These are phyloP conservation scores for Coffea eugenioides DNA, from an alignment of 257 asterid species.

Conservation along the genomic window DNA sequence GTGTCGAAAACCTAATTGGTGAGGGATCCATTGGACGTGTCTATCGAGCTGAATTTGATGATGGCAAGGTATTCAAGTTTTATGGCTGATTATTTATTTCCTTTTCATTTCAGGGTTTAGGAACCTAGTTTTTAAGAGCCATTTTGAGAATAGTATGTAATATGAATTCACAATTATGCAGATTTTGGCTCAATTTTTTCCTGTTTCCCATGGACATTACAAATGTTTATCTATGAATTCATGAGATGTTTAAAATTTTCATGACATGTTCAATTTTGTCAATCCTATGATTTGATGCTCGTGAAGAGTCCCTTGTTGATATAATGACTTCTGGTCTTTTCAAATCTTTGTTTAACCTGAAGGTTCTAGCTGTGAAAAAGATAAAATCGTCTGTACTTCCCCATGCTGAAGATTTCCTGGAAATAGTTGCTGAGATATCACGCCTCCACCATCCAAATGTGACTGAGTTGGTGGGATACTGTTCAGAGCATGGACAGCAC, in stretches of 20 bases:
- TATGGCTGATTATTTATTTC: background rate
- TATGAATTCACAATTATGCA: background rate
- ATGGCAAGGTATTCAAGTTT: conserved; percentile 59
- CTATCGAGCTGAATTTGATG: conserved; percentile 73
- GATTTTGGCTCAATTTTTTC: background rate
- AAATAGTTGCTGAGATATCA: conserved; percentile 69
- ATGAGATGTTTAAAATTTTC: background rate
- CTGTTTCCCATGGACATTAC: background rate
- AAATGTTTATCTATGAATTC: background rate
- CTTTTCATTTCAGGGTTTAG: background rate
- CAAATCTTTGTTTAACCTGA: conserved; percentile 8
- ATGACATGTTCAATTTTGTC: background rate
- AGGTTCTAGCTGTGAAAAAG: conserved; percentile 97
- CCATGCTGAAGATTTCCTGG: conserved; percentile 66
- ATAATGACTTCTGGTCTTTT: background rate
- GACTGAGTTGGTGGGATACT: conserved; percentile 82
- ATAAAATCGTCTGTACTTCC: conserved; percentile 65
- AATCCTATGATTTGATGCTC: background rate
- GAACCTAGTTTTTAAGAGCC: background rate
- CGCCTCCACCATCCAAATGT: conserved; percentile 77
- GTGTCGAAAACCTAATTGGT: conserved; percentile 69
- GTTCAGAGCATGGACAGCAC: conserved; percentile 90
- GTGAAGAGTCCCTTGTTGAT: background rate
- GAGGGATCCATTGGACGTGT: conserved; percentile 93
- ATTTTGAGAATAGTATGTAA: background rate